A percentile compares a stretch with the other conserved stretches of the same genome.
These are phyloP conservation scores for Pseudophaeomoniella oleicola DNA, from an alignment of 2,329 filamentous ascomycete species.

Conservation along the genomic window DNA sequence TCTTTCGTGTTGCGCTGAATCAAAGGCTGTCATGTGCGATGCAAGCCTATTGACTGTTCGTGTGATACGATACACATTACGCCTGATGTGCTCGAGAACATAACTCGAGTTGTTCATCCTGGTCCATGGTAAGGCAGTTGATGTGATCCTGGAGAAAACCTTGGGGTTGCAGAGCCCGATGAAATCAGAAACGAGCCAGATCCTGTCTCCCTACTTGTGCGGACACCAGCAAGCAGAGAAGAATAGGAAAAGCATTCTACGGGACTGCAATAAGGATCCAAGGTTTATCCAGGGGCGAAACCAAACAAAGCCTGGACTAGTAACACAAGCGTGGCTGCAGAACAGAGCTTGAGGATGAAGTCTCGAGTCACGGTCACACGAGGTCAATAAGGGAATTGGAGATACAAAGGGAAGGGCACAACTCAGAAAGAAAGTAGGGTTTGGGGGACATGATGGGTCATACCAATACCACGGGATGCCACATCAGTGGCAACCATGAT, in stretches of 20 bases:
- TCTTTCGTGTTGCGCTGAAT: background rate
- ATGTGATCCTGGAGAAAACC: background rate
- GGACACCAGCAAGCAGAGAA: slow-evolving; percentile 49
- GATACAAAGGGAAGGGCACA: slow-evolving; percentile 19
- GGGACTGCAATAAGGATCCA: slow-evolving; percentile 65
- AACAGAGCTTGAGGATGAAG: slow-evolving; percentile 53
- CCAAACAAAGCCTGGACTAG: slow-evolving; percentile 76
- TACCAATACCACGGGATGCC: slow-evolving; percentile 99
- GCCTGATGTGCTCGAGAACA: slow-evolving; percentile 12
- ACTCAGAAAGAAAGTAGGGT: slow-evolving; percentile 15
- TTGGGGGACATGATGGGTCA: slow-evolving; percentile 45
- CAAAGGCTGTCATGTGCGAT: slow-evolving; percentile 17
- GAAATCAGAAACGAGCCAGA: slow-evolving; percentile 24
- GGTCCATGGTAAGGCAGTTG: background rate
- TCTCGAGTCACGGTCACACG: slow-evolving; percentile 53
- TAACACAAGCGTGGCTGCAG: slow-evolving; percentile 79
- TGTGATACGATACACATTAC: slow-evolving; percentile 46
- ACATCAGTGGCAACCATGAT: slow-evolving; percentile 99
- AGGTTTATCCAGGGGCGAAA: slow-evolving; percentile 71
- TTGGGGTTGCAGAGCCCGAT: background rate
- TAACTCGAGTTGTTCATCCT: background rate
- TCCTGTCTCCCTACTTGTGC: slow-evolving; percentile 56
- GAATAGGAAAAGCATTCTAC: slow-evolving; percentile 63
- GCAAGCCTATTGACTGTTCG: slow-evolving; percentile 39
- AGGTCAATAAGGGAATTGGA: slow-evolving; percentile 34